A percentile compares a stretch with the other conserved stretches of the same genome.
These are phyloP conservation scores for Juglanconis sp. DNA, from an alignment of 2,329 filamentous ascomycete species.

Conservation along the genomic window DNA sequence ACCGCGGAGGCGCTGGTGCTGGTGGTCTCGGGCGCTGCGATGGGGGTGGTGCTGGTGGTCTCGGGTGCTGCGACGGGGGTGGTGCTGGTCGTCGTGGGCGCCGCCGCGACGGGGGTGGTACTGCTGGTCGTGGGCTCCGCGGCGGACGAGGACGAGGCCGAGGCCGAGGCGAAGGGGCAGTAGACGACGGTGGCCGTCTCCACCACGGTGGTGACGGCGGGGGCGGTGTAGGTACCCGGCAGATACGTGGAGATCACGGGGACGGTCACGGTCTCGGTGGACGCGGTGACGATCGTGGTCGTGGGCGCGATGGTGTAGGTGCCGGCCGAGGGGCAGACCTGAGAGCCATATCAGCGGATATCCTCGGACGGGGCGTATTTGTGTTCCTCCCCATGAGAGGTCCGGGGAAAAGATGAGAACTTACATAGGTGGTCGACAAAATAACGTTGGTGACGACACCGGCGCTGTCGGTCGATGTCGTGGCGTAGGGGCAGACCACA, in stretches of 20 bases:
- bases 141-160: constrained; percentile 34
- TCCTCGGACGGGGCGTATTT: background rate
- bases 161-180: constrained; percentile 62
- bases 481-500: constrained; percentile 67
- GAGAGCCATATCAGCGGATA: background rate
- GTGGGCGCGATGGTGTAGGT: constrained; percentile 72
- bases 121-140: constrained; percentile 26
- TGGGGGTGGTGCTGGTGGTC: constrained; percentile 10
- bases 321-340: constrained; percentile 65
- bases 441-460: constrained; percentile 65
- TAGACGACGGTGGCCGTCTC: constrained; percentile 66
- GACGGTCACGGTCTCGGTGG: constrained; percentile 57
- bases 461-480: constrained; percentile 51
- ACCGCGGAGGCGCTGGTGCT: constrained; percentile 57
- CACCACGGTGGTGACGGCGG: constrained; percentile 64
- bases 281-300: constrained; percentile 55
- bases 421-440: constrained; percentile 62
- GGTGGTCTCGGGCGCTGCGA: constrained; percentile 21
- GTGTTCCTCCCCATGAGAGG: background rate
- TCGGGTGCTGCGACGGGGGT: constrained; percentile 18
- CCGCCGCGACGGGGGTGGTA: constrained; percentile 23
- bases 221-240: constrained; percentile 71
- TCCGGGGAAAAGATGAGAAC: background rate
- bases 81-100: constrained; percentile 27
- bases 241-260: constrained; percentile 62